Base-by-base conservation (phyloP, 805 yeast genomes). In the Teunomyces panamensis region DNA sequence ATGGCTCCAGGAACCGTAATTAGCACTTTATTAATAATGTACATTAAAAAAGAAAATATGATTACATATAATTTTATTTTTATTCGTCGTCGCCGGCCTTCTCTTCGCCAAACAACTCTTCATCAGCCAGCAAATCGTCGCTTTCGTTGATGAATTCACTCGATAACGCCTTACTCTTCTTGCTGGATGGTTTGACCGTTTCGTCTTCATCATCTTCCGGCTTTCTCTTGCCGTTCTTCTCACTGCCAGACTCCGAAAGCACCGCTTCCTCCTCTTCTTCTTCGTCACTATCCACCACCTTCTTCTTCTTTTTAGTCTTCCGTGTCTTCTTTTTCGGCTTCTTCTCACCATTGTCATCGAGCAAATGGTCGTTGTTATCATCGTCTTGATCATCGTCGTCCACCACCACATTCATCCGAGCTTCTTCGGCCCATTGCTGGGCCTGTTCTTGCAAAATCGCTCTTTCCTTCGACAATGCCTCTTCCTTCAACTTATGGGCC, bases 391-490 rank as follows among this genome's bases (percentile, higher is more conserved):
- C 71, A 4, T 65, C 64, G 8, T 65, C 68, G 24, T 77, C 69
- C n/a, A 56, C 73, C 8, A 62, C 64, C n/a, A 61, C 63, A 26
- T 61, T 58, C 60, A 62, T 54, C 48, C 74, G 59, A 10, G 73
- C 53, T 54, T 79, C 81, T 50, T 71, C 77, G 47, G 81, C 81
- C 78, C 78, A 73, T 54, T 69, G 70, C 65, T 64, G 73, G 36
- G 80, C 81, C 56, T 77, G 83, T 46, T 76, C 85, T 50, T 76
- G 73, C 55, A 72, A 71, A 44, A 67, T 65, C 44, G 71, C 77
- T 56, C 77, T 61, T 55, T 80, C 84, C 55, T 62, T 64, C 13
- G 70, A 67, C 50, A 70, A 54, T 46, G 72, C 74, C 50, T 73
- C 78, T 50, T 77, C 79, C 53, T 62, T 71, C 43, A 71, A 72